These are phyloP conservation scores for Auriculariales sp. DNA, from an alignment of 768 basidiomycete species.

Conservation along the genomic window DNA sequence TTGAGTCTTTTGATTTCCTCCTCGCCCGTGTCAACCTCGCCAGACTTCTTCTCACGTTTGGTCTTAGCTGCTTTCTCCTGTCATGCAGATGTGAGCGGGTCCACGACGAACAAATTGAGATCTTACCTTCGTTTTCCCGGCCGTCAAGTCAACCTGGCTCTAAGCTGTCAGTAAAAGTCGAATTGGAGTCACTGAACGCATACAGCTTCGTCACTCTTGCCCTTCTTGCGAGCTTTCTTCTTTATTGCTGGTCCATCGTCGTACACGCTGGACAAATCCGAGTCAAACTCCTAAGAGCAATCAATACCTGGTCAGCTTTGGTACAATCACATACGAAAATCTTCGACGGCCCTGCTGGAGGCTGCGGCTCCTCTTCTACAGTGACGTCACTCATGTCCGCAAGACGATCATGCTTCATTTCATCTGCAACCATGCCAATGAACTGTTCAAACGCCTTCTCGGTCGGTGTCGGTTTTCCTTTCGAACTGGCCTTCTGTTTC, in stretches of 20 bases:
- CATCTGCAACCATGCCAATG: not conserved
- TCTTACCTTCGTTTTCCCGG: slow-evolving; percentile 5
- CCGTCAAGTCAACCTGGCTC: slow-evolving; percentile 16
- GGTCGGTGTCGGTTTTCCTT: not conserved
- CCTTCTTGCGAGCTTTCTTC: slow-evolving; percentile 17
- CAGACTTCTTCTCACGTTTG: slow-evolving; percentile 6
- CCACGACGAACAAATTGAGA: not conserved
- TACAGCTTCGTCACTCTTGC: slow-evolving; percentile 5
- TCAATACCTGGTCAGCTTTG: not conserved
- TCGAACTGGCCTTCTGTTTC: slow-evolving; percentile 20
- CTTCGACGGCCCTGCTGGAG: too few relatives aligned
- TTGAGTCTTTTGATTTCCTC: slow-evolving; percentile 64
- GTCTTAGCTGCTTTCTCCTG: slow-evolving; percentile 2
- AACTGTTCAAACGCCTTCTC: slow-evolving; percentile 1
- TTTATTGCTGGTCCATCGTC: slow-evolving; percentile 20
- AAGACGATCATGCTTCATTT: not conserved
- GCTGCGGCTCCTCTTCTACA: too few relatives aligned
- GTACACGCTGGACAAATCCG: not conserved
- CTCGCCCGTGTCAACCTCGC: slow-evolving; percentile 36
- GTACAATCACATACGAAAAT: too few relatives aligned
- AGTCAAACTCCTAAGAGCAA: not conserved
- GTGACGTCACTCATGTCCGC: slow-evolving; percentile 2
- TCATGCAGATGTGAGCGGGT: not conserved
- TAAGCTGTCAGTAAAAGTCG: slow-evolving; percentile 10
- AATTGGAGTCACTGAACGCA: not conserved